Conservation (phyloP, 1,284 basidiomycete species). For the Leccinum angustisporum region DNA sequence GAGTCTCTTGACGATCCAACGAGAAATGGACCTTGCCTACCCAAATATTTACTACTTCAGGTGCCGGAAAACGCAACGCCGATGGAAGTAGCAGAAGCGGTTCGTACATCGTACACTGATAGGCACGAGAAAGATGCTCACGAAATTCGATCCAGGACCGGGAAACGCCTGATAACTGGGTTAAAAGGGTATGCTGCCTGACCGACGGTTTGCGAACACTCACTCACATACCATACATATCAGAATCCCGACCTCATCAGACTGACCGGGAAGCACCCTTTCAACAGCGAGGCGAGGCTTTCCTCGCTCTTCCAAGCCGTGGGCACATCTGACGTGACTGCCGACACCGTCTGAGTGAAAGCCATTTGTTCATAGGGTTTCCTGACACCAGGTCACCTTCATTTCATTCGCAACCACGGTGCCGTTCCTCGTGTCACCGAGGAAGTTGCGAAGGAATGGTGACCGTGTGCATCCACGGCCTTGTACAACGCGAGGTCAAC, state of each 20-base stretch:
- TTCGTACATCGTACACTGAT: not conserved
- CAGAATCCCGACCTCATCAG: constrained; percentile 38
- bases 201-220: no score
- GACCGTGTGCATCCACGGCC: constrained; percentile 49
- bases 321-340: not conserved
- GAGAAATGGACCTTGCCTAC: constrained; percentile 22
- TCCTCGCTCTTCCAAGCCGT: constrained; percentile 43
- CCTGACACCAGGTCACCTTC: constrained; percentile 62
- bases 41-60: constrained; percentile 22
- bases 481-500: constrained; percentile 43
- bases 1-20: constrained; percentile 18
- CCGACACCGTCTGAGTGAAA: not conserved
- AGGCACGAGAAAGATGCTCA: not conserved
- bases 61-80: constrained; percentile 22
- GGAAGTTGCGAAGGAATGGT: constrained; percentile 45
- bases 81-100: constrained; percentile 23
- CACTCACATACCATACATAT: not conserved
- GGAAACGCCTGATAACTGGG: constrained; percentile 45
- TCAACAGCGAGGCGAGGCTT: constrained; percentile 58
- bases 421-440: constrained; percentile 54
- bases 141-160: constrained; percentile 23
- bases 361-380: constrained; percentile 43
- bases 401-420: constrained; percentile 70
- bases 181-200: constrained; percentile 35
- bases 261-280: constrained; percentile 62